A percentile compares a stretch with the other conserved stretches of the same genome.
These are phyloP conservation scores for Cryptosporidium canis DNA, from an alignment of 169 alveolate genomes.

Conservation along the genomic window DNA sequence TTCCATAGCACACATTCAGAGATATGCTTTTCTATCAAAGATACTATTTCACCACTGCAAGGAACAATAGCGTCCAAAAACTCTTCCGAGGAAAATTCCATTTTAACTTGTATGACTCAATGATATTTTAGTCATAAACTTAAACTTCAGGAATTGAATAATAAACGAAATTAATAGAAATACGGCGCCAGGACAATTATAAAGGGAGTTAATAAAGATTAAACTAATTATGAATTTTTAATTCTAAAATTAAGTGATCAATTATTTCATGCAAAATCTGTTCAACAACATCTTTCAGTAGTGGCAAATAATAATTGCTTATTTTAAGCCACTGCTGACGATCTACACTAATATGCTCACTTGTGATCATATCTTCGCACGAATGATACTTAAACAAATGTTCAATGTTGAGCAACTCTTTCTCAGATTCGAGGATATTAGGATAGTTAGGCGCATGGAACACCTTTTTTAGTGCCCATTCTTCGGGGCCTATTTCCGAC, in stretches of 20 bases:
- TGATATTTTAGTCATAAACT: no score
- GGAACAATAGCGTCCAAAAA: slow-evolving; percentile 29
- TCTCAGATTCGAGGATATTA: slow-evolving; percentile 59
- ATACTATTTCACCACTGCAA: neutral
- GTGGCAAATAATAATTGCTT: slow-evolving; percentile 21
- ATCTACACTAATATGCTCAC: slow-evolving; percentile 1
- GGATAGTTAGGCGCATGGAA: slow-evolving; percentile 69
- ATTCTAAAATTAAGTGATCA: neutral
- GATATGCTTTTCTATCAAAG: neutral
- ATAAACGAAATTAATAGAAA: no score
- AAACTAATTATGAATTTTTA: neutral
- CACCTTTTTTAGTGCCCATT: slow-evolving; percentile 47
- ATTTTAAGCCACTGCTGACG: slow-evolving; percentile 34
- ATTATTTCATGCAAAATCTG: slow-evolving; percentile 15
- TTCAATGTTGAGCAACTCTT: slow-evolving; percentile 56
- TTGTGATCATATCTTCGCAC: slow-evolving; percentile 42
- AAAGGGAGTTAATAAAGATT: no score
- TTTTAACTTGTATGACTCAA: neutral
- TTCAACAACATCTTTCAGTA: slow-evolving; percentile 14
- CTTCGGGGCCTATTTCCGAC: slow-evolving; percentile 20
- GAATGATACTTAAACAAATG: slow-evolving; percentile 59
- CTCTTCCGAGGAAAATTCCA: slow-evolving; percentile 24
- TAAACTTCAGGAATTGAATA: no score
- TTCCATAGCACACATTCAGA: slow-evolving; percentile 12
- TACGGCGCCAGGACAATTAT: no score